A percentile compares a stretch with the other conserved stretches of the same genome.
phyloP scores from a whole-genome alignment of 208 protist genomes.

The Trypanosomatidae sp. region DNA sequence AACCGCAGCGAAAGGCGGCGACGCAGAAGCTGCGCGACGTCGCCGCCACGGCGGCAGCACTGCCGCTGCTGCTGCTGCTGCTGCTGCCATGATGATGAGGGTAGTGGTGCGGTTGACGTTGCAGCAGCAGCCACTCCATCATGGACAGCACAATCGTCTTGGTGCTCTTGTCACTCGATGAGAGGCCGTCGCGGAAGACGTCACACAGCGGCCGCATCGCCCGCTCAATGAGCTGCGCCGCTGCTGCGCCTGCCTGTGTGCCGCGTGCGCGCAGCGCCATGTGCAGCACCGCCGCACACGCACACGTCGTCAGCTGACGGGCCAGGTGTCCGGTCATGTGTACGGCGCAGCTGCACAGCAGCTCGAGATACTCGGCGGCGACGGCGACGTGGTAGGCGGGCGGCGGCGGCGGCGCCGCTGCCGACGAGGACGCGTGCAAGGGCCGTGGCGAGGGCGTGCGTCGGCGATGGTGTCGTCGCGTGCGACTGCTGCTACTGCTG shows the following conservation, averaged over 20 bases:
- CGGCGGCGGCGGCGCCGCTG: slow-evolving; percentile 28
- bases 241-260: slow-evolving; percentile 3
- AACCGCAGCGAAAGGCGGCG: background rate
- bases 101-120: no score
- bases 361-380: slow-evolving; percentile 56
- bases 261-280: slow-evolving; percentile 25
- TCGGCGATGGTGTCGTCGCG: background rate
- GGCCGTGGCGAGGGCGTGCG: background rate
- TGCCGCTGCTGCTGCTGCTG: no score
- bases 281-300: slow-evolving; percentile 72
- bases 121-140: slow-evolving; percentile 62
- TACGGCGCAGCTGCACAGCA: slow-evolving; percentile 45
- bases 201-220: slow-evolving; percentile 66
- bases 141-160: slow-evolving; percentile 75
- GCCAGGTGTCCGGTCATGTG: slow-evolving; percentile 58
- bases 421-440: slow-evolving; percentile 3
- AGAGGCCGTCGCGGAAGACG: slow-evolving; percentile 58
- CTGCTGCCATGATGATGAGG: no score
- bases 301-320: slow-evolving; percentile 61
- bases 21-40: no score
- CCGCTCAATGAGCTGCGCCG: slow-evolving; percentile 21
- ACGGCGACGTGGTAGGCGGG: slow-evolving; percentile 26
- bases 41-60: no score
- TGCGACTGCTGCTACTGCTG: background rate
- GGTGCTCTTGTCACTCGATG: slow-evolving; percentile 56